These are phyloP conservation scores for Aleurites moluccanus DNA, from an alignment of 441 rosid species.

Conservation along the genomic window DNA sequence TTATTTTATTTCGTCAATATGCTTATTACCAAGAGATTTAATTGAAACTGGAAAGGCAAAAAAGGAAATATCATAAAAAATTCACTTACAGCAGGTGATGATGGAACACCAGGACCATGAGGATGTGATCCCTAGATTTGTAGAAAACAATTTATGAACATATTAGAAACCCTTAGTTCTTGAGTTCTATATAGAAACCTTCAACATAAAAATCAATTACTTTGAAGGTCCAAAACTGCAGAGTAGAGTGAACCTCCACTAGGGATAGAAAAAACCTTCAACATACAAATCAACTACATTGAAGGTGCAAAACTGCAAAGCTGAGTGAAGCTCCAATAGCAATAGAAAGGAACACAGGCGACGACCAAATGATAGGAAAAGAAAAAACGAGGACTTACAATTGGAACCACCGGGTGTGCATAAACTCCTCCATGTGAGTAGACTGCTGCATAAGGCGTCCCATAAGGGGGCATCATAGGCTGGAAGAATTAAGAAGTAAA, in stretches of 20 bases:
- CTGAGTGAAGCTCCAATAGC: not conserved
- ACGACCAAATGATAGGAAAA: not conserved
- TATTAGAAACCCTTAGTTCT: too few species aligned
- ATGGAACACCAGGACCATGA: constrained; percentile 47
- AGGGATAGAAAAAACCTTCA: not conserved
- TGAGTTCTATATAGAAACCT: not conserved
- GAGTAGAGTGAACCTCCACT: not conserved
- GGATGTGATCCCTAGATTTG: constrained; percentile 49
- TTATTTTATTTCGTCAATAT: too few species aligned
- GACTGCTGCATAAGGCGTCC: constrained; percentile 70
- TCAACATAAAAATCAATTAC: not conserved
- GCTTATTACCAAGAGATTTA: not conserved
- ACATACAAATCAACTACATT: not conserved
- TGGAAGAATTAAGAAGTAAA: constrained; percentile 35
- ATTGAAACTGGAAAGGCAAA: not conserved
- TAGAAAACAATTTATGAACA: constrained; percentile 4
- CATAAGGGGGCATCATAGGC: constrained; percentile 92
- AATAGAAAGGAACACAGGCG: not conserved
- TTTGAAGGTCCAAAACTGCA: not conserved
- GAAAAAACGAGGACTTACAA: constrained; percentile 43
- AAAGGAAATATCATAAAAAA: constrained; percentile 16
- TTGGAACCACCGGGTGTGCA: constrained; percentile 77
- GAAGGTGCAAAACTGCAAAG: not conserved
- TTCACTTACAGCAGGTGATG: constrained; percentile 57
- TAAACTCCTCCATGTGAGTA: constrained; percentile 87